Conservation (phyloP, 2,329 filamentous ascomycete genomes). For the Microdochium trichocladiopsis region DNA sequence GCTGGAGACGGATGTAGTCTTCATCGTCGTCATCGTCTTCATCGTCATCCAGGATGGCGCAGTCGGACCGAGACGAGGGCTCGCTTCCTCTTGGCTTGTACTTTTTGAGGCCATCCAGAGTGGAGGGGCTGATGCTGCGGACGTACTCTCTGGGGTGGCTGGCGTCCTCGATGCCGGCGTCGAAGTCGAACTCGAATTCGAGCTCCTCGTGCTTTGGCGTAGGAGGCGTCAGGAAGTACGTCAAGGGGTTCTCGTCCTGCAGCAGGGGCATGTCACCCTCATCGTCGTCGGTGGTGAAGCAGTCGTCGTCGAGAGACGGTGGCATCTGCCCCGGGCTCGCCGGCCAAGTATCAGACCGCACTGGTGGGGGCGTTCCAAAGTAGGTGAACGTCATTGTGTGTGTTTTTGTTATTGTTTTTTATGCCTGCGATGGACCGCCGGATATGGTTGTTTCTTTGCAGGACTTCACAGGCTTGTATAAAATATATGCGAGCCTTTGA, state of each 20-base stretch:
- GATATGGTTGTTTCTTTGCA: neutral
- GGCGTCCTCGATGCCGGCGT: slow-evolving; percentile 49
- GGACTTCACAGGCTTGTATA: neutral
- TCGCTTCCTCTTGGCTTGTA: slow-evolving; percentile 26
- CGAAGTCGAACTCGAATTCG: slow-evolving; percentile 41
- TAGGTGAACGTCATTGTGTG: neutral
- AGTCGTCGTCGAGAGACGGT: slow-evolving; percentile 31
- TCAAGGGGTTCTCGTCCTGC: slow-evolving; percentile 45
- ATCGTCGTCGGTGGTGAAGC: slow-evolving; percentile 35
- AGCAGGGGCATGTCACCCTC: slow-evolving; percentile 27
- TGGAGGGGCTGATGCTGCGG: slow-evolving; percentile 50
- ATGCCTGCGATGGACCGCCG: neutral
- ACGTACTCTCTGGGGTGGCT: slow-evolving; percentile 36
- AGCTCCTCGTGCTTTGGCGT: slow-evolving; percentile 33
- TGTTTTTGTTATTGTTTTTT: neutral
- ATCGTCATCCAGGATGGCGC: slow-evolving; percentile 33
- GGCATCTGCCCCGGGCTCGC: slow-evolving; percentile 41
- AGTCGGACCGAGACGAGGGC: slow-evolving; percentile 30
- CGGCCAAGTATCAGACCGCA: slow-evolving; percentile 31
- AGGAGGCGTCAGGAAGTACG: slow-evolving; percentile 46
- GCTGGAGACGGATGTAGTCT: slow-evolving; percentile 41
- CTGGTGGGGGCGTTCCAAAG: neutral
- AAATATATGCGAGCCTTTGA: neutral
- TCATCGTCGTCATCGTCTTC: slow-evolving; percentile 36
- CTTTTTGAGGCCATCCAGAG: slow-evolving; percentile 39